A percentile compares a stretch with the other conserved stretches of the same genome.
Conservation (phyloP, 2,329 filamentous ascomycete species). For the Fusarium buxicola region DNA sequence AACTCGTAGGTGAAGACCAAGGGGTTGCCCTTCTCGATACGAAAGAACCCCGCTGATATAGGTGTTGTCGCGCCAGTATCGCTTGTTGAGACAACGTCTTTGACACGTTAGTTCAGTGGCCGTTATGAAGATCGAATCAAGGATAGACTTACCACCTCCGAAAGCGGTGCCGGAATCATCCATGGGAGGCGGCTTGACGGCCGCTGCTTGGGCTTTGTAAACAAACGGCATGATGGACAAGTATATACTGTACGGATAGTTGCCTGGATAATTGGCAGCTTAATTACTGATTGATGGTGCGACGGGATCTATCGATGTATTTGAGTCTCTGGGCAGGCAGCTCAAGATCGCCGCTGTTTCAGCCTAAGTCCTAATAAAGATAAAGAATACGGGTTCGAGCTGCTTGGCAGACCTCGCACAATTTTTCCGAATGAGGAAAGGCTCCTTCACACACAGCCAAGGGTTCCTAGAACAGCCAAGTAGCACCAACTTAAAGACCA, state of each 20-base stretch:
- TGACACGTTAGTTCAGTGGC: neutral
- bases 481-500: neutral
- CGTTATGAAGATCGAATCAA: neutral
- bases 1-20: slow-evolving; percentile 13
- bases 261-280: neutral
- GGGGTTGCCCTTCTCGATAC: slow-evolving; percentile 11
- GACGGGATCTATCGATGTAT: neutral
- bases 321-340: neutral
- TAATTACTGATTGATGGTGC: neutral
- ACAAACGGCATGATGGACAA: slow-evolving; percentile 8
- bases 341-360: too few relatives aligned
- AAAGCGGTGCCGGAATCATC: neutral
- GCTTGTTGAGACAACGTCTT: slow-evolving; percentile 13
- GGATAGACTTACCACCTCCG: neutral
- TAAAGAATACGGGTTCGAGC: neutral
- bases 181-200: slow-evolving; percentile 5
- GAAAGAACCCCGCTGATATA: slow-evolving; percentile 18
- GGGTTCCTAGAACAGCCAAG: neutral
- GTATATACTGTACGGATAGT: neutral
- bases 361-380: neutral
- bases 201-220: neutral
- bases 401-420: slow-evolving; percentile 9
- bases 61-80: slow-evolving; percentile 2
- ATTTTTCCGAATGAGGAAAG: slow-evolving; percentile 16
- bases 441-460: neutral